phyloP scores from a whole-genome alignment of 768 basidiomycete species.

The Peribolospora baueri region DNA sequence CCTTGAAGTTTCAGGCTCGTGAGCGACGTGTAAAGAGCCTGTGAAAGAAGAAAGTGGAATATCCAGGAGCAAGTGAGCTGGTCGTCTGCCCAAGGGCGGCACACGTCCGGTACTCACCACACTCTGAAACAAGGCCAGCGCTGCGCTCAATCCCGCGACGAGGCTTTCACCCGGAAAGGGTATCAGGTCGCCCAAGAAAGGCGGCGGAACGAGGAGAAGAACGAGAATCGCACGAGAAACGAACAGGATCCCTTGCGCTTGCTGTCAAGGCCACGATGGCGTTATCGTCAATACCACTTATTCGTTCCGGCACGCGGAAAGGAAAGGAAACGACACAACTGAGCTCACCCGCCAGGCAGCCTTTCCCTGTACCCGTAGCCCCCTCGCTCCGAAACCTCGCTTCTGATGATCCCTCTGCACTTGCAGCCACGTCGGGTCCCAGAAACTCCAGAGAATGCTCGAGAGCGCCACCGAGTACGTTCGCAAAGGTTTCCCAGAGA shows the following conservation, averaged over 20 bases:
- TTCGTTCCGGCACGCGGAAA: background rate
- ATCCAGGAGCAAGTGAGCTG: no score
- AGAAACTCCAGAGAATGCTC: slow-evolving; percentile 4
- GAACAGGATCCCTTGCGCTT: no score
- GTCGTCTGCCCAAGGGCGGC: no score
- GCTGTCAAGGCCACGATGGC: no score
- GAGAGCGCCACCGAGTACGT: background rate
- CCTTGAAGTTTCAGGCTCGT: no score
- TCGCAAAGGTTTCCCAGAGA: background rate
- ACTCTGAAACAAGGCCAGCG: no score
- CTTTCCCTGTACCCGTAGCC: background rate
- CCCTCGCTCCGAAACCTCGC: background rate
- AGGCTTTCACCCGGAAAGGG: background rate
- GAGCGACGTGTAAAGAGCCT: no score
- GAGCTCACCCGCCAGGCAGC: background rate
- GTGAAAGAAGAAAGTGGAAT: no score
- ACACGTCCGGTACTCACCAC: no score
- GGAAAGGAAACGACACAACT: background rate
- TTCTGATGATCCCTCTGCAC: background rate
- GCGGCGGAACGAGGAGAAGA: background rate
- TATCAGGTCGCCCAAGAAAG: background rate
- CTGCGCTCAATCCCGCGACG: no score
- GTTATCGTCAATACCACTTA: background rate
- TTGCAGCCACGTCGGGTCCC: slow-evolving; percentile 7
- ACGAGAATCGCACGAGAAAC: background rate